Evolutionary conservation across 2,329 filamentous ascomycete genomes (phyloP), one percentile per base, ranked within the genome.

Genomic region (Botrytis squamosa): DNA sequence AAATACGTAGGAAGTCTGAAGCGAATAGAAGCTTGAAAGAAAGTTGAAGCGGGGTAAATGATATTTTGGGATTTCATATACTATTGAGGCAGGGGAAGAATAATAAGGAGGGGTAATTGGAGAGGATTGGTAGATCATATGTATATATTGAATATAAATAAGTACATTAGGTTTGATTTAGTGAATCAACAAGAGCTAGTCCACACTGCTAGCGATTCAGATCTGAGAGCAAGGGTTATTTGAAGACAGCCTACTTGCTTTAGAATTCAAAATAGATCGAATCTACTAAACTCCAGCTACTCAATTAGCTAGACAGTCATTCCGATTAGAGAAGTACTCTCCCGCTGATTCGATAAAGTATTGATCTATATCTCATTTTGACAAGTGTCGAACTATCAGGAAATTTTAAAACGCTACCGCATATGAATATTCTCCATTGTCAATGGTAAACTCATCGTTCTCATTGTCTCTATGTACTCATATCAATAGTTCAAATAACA

Each of bases 71-170:
- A 7, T 55, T 29, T 0, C 7, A 7, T 16, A 16, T 29, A 29
- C n/a, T 29, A 29, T 29, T 4, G 12, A 14, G 12, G 18, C 29
- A 55, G 14, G 1, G 2, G n/a, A 14, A 3, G 12, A n/a, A 55
- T 55, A 12, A 29, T 16, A 2, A 16, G 49, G 52, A 29, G 12
- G n/a, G 52, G n/a, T 55, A 16, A 29, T 8, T 16, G 14, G 25
- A 29, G 2, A 29, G 14, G 5, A 0, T 4, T n/a, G 12, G 6
- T 29, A 1, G 1, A 4, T 55, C 1, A 6, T 14, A 7, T n/a
- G 25, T 14, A 52, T 18, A 16, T n/a, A 8, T 18, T 29, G 25
- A 29, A 29, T n/a, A 55, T 1, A 29, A 29, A 18, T 0, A 16
- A 29, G n/a, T 16, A 55, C 6, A 18, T 18, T 7, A 3, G 5